Conservation (phyloP, 2,329 filamentous ascomycete genomes). For the Talaromyces sp. region DNA sequence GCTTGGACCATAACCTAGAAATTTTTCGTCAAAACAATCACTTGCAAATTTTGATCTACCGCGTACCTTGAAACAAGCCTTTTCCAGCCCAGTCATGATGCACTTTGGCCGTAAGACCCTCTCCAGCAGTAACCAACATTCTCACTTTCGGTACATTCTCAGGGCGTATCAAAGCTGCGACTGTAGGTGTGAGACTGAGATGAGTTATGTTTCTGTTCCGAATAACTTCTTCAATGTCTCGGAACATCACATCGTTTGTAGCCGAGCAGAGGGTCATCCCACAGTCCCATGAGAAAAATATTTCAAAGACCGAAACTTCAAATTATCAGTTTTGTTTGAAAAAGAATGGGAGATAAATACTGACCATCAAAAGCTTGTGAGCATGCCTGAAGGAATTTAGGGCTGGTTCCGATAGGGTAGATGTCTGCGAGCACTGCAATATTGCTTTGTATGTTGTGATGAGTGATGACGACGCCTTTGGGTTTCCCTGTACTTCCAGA, state of each 20-base stretch:
- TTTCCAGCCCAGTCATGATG: conserved; percentile 61
- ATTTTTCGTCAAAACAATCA: conserved; percentile 6
- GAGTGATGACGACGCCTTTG: conserved; percentile 73
- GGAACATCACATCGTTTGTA: conserved; percentile 66
- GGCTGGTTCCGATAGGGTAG: conserved; percentile 53
- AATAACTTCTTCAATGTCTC: conserved; percentile 64
- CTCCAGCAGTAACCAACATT: conserved; percentile 75
- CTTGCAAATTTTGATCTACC: background rate
- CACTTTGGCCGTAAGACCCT: conserved; percentile 69
- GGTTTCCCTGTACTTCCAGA: conserved; percentile 76
- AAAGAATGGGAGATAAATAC: too few relatives aligned
- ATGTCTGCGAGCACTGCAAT: conserved; percentile 59
- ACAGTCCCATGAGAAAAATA: conserved; percentile 74
- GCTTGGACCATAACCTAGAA: conserved; percentile 68
- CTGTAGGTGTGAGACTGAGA: conserved; percentile 78
- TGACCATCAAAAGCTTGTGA: conserved; percentile 71
- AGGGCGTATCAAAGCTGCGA: conserved; percentile 69
- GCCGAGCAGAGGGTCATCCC: conserved; percentile 75
- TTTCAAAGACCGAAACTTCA: conserved; percentile 76
- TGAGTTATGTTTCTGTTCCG: conserved; percentile 63
- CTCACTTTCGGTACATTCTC: conserved; percentile 62
- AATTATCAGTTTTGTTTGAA: conserved; percentile 16
- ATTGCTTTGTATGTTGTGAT: conserved; percentile 70
- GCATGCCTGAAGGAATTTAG: conserved; percentile 72
- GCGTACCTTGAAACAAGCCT: conserved; percentile 62